A percentile compares a stretch with the other conserved stretches of the same genome.
phyloP scores from a whole-genome alignment of 371 early-diverging fungal genomes.

The Rhizopus microsporus region DNA sequence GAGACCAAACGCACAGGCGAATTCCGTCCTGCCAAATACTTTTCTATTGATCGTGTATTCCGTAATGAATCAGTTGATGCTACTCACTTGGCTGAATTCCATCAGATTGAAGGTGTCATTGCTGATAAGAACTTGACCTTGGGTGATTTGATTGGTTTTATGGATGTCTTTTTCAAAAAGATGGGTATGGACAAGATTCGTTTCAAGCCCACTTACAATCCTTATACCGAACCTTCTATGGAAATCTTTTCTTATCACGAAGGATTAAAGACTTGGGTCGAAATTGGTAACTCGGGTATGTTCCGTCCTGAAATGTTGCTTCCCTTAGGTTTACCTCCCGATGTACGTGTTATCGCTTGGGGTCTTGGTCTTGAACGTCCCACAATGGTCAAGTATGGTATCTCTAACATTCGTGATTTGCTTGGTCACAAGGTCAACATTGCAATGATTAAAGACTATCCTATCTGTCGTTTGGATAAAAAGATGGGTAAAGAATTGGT shows the following conservation, averaged over 20 bases:
- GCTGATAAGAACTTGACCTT: constrained; percentile 95
- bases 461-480: constrained; percentile 86
- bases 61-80: constrained; percentile 99
- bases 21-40: constrained; percentile 97
- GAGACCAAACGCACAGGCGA: constrained; percentile 60
- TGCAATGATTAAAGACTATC: constrained; percentile 91
- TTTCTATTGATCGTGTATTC: constrained; percentile 99
- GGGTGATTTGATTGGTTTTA: constrained; percentile 97
- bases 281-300: constrained; percentile 99
- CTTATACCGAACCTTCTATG: constrained; percentile 99
- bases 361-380: constrained; percentile 99
- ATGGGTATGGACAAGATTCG: constrained; percentile 94
- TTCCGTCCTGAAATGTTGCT: constrained; percentile 99
- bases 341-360: constrained; percentile 99
- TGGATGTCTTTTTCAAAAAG: constrained; percentile 97
- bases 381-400: constrained; percentile 99
- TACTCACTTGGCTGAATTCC: constrained; percentile 99
- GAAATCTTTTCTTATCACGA: constrained; percentile 99
- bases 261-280: constrained; percentile 97
- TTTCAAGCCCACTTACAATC: constrained; percentile 99
- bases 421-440: constrained; percentile 99
- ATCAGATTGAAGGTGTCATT: constrained; percentile 99
- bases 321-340: constrained; percentile 96
- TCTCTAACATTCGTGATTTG: constrained; percentile 97
- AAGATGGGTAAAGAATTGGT: constrained; percentile 73